phyloP scores from a whole-genome alignment of 768 basidiomycete species.

The Lyophyllum semitale region DNA sequence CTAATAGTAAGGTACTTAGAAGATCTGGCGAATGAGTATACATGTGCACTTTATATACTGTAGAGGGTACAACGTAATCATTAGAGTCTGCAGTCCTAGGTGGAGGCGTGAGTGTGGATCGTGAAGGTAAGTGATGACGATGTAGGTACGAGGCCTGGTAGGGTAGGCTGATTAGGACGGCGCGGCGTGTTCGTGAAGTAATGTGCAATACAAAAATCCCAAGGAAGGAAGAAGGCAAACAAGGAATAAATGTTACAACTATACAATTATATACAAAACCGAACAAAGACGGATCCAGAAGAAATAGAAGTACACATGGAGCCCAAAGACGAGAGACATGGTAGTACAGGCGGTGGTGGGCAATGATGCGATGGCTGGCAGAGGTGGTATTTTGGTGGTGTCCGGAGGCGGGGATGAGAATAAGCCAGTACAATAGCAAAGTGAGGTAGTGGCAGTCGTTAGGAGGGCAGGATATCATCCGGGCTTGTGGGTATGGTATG shows the following conservation, averaged over 20 bases:
- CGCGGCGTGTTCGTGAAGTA: slow-evolving; percentile 12
- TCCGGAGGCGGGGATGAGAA: slow-evolving; percentile 2
- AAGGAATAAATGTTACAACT: slow-evolving; percentile 10
- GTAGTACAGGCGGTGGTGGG: slow-evolving; percentile 7
- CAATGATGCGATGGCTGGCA: slow-evolving; percentile 3
- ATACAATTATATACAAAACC: slow-evolving; percentile 20
- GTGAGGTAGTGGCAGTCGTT: slow-evolving; percentile 6
- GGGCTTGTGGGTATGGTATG: slow-evolving; percentile 7
- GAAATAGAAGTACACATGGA: slow-evolving; percentile 12
- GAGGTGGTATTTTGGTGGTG: slow-evolving; percentile 10
- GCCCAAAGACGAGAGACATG: background rate
- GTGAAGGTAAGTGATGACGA: background rate
- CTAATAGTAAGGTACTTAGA: too few species aligned
- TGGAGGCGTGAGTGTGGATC: background rate
- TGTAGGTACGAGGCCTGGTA: background rate
- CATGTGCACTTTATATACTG: too few species aligned
- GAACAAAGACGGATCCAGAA: background rate
- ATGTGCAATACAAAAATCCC: slow-evolving; percentile 3
- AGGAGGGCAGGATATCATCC: background rate
- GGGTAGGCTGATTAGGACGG: slow-evolving; percentile 6
- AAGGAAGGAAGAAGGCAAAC: background rate
- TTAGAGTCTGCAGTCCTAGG: slow-evolving; percentile 5
- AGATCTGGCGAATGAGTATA: too few species aligned
- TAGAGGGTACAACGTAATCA: slow-evolving; percentile 13
- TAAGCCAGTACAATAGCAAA: slow-evolving; percentile 11